Percentiles rank a stretch among this genome's conserved stretches.
Conservation (phyloP, 331 rosid species). For the Malus hybrid region DNA sequence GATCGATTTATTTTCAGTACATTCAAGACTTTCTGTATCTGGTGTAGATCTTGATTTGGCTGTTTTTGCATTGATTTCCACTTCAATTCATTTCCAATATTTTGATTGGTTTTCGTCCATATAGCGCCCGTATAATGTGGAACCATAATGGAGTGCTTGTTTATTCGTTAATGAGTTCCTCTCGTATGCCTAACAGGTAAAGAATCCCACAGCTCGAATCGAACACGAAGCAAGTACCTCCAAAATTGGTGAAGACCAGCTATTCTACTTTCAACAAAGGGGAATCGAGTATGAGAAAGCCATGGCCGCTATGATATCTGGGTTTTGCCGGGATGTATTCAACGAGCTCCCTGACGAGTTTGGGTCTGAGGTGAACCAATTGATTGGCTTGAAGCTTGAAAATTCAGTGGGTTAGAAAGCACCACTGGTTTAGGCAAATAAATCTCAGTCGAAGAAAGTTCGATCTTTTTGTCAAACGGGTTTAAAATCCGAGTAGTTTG, state of each 20-base stretch:
- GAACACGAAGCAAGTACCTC: constrained; percentile 94
- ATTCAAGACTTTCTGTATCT: not conserved
- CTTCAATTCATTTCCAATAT: not conserved
- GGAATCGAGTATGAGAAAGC: constrained; percentile 83
- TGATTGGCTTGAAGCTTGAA: constrained; percentile 94
- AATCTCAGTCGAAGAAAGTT: not conserved
- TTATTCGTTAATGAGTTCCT: not conserved
- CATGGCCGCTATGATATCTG: constrained; percentile 95
- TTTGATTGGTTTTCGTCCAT: not conserved
- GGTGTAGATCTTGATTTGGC: not conserved
- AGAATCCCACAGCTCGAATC: constrained; percentile 70
- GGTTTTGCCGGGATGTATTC: constrained; percentile 81
- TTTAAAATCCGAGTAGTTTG: not conserved
- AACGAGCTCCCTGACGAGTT: constrained; percentile 91
- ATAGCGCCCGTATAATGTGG: not conserved
- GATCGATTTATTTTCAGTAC: not conserved
- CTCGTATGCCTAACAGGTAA: constrained; percentile 36
- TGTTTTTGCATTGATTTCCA: not conserved
- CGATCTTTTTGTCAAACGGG: constrained; percentile 6
- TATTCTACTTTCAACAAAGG: constrained; percentile 82
- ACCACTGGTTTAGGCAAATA: not conserved
- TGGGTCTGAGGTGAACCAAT: constrained; percentile 88
- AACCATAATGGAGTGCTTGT: not conserved
- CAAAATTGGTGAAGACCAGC: constrained; percentile 79
- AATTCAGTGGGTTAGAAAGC: constrained; percentile 66